phyloP scores from a whole-genome alignment of 495 filamentous ascomycete genomes.

The Aspergillus sparsus region DNA sequence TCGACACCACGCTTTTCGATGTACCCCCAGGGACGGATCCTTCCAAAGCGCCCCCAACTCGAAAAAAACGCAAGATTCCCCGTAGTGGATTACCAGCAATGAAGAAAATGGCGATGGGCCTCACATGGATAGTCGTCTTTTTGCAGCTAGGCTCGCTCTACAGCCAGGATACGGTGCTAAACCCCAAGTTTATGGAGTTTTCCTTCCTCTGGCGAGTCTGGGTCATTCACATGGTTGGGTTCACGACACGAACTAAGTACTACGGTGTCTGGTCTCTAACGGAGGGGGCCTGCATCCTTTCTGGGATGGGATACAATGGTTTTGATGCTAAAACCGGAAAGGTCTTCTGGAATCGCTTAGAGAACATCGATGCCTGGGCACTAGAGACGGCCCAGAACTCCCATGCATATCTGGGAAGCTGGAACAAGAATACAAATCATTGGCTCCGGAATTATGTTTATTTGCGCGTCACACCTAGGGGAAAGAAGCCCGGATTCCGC shows the following conservation, averaged over 20 bases:
- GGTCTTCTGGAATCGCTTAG: slow-evolving; percentile 83
- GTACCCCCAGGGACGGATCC: slow-evolving; percentile 76
- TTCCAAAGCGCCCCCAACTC: slow-evolving; percentile 75
- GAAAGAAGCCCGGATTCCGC: slow-evolving; percentile 94
- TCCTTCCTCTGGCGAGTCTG: slow-evolving; percentile 71
- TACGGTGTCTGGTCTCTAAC: slow-evolving; percentile 94
- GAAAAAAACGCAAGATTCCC: slow-evolving; percentile 93
- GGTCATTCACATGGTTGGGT: slow-evolving; percentile 76
- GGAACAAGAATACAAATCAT: slow-evolving; percentile 98
- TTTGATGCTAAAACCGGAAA: slow-evolving; percentile 79
- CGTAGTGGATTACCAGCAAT: slow-evolving; percentile 84
- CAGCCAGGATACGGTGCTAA: slow-evolving; percentile 58
- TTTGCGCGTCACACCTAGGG: slow-evolving; percentile 89
- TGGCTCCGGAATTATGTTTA: slow-evolving; percentile 98
- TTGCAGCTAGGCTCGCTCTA: slow-evolving; percentile 72
- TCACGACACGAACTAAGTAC: slow-evolving; percentile 84
- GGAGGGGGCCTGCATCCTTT: slow-evolving; percentile 92
- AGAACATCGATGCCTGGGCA: slow-evolving; percentile 79
- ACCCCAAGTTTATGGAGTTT: slow-evolving; percentile 62
- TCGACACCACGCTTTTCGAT: slow-evolving; percentile 93
- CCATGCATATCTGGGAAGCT: slow-evolving; percentile 80
- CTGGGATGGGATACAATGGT: slow-evolving; percentile 92
- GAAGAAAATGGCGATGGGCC: slow-evolving; percentile 68
- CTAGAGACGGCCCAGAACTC: slow-evolving; percentile 91
- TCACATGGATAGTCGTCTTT: slow-evolving; percentile 78